Evolutionary conservation across 2,329 filamentous ascomycete species (phyloP), one percentile per base, ranked within the genome.

Genomic region (Trichocomaceae sp.): DNA sequence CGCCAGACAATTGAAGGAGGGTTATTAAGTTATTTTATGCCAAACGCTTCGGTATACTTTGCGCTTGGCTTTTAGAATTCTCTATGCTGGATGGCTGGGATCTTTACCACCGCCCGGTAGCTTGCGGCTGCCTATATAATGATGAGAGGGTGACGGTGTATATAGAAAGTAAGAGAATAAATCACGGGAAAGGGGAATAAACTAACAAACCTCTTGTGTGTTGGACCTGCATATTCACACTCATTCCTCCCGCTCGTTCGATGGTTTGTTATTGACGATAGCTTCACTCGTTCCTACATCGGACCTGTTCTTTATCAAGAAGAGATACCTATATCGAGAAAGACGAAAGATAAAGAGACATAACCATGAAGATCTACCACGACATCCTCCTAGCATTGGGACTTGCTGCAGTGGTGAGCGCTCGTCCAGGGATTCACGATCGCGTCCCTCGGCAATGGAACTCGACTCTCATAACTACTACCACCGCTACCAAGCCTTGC

Each of bases 341-440:
- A 51, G 7, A 51, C 15, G n/a, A n/a, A 42, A 19, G 5, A 12
- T 19, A 9, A 41, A 2, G n/a, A n/a, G n/a, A 12, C 15, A 7
- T 10, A 33, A 56, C 31, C 4, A 56, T 52, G 54, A 52, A 56
- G 54, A 8, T 47, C 19, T 35, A 44, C 37, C n/a, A 37, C 19
- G 26, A 41, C 19, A 15, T 56, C 46, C 4, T 41, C 4, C 44
- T 56, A n/a, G 35, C 35, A 15, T 37, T 56, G 26, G 20, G 37
- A 35, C 50, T 56, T 42, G 49, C 33, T 33, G 19, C 45, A 13
- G 13, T 49, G 20, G 37, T 33, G 22, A 26, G 22, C 12, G 49
- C 49, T 51, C 15, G 26, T 33, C 10, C 29, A 22, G 3, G 29
- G 5, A 6, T 31, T 29, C 6, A 31, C 23, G 2, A 19, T 15